phyloP scores from a whole-genome alignment of 1,284 basidiomycete genomes.

The Malassezia sp. region DNA sequence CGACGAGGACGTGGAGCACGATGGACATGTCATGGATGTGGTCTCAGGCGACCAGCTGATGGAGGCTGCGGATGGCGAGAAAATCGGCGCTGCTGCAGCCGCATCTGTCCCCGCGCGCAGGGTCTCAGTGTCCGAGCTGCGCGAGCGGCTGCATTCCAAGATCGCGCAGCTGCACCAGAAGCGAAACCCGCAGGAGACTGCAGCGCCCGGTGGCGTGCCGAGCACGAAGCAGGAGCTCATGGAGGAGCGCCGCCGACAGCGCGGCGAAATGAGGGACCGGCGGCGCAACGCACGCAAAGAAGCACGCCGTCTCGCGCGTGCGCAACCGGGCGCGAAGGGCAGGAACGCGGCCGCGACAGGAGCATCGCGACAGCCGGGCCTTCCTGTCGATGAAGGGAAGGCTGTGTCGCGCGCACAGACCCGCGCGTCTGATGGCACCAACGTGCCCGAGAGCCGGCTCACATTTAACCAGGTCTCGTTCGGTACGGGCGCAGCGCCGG shows the following conservation, averaged over 20 bases:
- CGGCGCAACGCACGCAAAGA: constrained; percentile 37
- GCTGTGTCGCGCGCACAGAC: background rate
- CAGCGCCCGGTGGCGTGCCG: background rate
- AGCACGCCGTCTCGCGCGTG: constrained; percentile 13
- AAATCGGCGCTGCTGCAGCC: background rate
- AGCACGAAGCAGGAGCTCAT: constrained; percentile 37
- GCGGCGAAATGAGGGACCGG: constrained; percentile 37
- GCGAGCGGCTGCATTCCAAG: constrained; percentile 35
- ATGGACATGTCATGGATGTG: background rate
- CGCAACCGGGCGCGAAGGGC: background rate
- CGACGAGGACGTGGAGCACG: background rate
- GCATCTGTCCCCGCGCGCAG: constrained; percentile 11
- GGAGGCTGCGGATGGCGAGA: constrained; percentile 17
- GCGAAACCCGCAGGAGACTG: constrained; percentile 14
- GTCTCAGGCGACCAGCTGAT: constrained; percentile 27
- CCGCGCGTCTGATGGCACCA: too few relatives aligned
- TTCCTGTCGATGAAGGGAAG: background rate
- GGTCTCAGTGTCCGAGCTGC: constrained; percentile 27
- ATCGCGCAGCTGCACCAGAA: constrained; percentile 32
- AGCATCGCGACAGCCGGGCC: constrained; percentile 2
- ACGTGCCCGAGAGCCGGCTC: constrained; percentile 1
- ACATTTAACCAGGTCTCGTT: constrained; percentile 13
- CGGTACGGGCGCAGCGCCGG: constrained; percentile 4
- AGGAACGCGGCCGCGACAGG: background rate
- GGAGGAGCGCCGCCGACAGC: constrained; percentile 35